phyloP scores from a whole-genome alignment of 805 yeast genomes.

The Nakazawaea wickerhamii region DNA sequence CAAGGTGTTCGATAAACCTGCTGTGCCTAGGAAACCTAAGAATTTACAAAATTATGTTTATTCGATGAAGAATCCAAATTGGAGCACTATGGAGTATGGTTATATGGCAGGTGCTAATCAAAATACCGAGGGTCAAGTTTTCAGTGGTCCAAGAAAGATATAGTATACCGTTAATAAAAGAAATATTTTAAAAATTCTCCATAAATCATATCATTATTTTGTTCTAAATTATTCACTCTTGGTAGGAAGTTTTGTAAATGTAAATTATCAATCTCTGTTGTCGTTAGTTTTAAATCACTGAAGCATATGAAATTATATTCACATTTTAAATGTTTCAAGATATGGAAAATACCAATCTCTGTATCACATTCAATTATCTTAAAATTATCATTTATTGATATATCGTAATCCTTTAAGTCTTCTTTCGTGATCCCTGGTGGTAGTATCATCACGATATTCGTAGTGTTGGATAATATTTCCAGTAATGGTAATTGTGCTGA shows the following conservation, averaged over 20 bases:
- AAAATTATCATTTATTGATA: constrained; percentile 20
- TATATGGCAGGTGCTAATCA: constrained; percentile 55
- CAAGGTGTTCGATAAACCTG: constrained; percentile 43
- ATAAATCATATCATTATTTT: constrained; percentile 9
- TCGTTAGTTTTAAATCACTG: constrained; percentile 16
- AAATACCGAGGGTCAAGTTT: constrained; percentile 45
- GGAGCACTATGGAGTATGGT: constrained; percentile 60
- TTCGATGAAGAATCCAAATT: constrained; percentile 28
- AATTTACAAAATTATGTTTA: constrained; percentile 26
- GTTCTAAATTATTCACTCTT: constrained; percentile 18
- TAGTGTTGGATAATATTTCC: constrained; percentile 16
- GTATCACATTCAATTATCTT: constrained; percentile 43
- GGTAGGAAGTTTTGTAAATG: constrained; percentile 23
- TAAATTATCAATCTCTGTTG: constrained; percentile 16
- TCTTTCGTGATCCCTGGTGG: constrained; percentile 21
- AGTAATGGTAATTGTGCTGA: constrained; percentile 12
- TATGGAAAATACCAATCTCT: constrained; percentile 44
- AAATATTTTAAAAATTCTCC: constrained; percentile 9
- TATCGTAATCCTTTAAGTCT: constrained; percentile 15
- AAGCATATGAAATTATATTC: constrained; percentile 21
- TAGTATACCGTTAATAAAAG: constrained; percentile 16
- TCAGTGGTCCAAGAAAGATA: constrained; percentile 48
- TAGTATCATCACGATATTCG: constrained; percentile 22
- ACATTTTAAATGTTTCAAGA: constrained; percentile 43
- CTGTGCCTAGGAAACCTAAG: constrained; percentile 50